Percentiles rank a stretch among this genome's conserved stretches.
Conservation (phyloP, 345 rosid genomes). For the Carallia pectinifolia region DNA sequence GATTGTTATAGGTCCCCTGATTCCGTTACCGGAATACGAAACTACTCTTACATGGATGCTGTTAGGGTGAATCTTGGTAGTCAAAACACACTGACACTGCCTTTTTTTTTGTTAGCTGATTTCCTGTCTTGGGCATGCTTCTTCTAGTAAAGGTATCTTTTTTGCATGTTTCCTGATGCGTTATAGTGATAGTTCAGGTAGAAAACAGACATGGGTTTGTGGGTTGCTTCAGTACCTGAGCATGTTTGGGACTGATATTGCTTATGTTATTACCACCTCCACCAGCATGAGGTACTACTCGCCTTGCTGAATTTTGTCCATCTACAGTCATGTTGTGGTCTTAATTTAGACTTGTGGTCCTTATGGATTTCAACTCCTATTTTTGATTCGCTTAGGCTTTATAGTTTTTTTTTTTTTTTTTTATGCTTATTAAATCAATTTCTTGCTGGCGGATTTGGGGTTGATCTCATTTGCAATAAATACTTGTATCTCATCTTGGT, state of each 20-base stretch:
- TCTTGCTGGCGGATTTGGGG: too few relatives aligned
- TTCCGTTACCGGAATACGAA: slow-evolving; percentile 40
- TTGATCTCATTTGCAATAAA: too few relatives aligned
- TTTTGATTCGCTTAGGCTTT: background rate
- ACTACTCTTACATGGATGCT: slow-evolving; percentile 44
- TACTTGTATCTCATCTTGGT: too few relatives aligned
- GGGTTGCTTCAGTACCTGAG: slow-evolving; percentile 54
- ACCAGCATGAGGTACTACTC: slow-evolving; percentile 44
- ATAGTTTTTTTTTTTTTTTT: too few relatives aligned
- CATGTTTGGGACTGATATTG: slow-evolving; percentile 41
- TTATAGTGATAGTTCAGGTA: slow-evolving; percentile 42
- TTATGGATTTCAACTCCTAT: background rate
- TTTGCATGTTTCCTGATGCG: slow-evolving; percentile 15
- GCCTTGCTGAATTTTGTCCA: slow-evolving; percentile 5
- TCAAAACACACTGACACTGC: background rate
- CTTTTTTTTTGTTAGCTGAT: background rate
- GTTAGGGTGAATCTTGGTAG: slow-evolving; percentile 46
- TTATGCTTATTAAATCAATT: too few relatives aligned
- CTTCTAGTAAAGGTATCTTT: background rate
- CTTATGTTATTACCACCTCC: slow-evolving; percentile 50
- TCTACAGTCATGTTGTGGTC: too few relatives aligned
- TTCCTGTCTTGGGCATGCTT: background rate
- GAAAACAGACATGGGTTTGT: slow-evolving; percentile 48
- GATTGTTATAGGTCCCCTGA: slow-evolving; percentile 57
- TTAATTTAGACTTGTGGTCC: background rate